These are phyloP conservation scores for Colletotrichum graminicola DNA, from an alignment of 2,329 filamentous ascomycete species.

Conservation along the genomic window DNA sequence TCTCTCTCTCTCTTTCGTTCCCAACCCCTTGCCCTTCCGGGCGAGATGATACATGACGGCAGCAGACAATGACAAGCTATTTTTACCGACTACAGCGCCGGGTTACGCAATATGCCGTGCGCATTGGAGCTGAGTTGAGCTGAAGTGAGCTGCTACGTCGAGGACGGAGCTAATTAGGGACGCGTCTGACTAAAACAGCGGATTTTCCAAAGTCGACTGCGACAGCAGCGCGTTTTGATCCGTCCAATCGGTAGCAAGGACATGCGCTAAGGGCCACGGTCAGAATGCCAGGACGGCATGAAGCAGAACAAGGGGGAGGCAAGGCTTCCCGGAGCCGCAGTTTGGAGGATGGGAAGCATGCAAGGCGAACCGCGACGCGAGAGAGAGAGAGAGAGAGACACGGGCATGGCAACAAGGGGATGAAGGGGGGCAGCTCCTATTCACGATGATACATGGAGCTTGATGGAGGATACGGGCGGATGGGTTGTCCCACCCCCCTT, in stretches of 20 bases:
- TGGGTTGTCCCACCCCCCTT: not conserved
- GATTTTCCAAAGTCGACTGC: constrained; percentile 14
- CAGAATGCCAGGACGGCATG: constrained; percentile 36
- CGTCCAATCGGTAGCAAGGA: constrained; percentile 12
- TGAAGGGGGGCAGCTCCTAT: not conserved
- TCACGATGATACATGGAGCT: not conserved
- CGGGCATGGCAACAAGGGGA: constrained; percentile 29
- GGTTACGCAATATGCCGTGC: constrained; percentile 4
- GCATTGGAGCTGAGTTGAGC: constrained; percentile 19
- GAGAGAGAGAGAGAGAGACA: constrained; percentile 10
- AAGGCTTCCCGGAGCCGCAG: not conserved
- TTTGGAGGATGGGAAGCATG: constrained; percentile 4
- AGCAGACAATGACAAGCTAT: constrained; percentile 16
- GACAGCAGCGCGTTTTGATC: constrained; percentile 31
- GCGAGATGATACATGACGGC: not conserved
- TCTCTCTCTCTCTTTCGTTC: not conserved
- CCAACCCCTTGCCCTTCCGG: not conserved
- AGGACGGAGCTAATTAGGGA: constrained; percentile 11
- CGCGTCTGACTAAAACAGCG: constrained; percentile 20
- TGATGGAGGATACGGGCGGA: constrained; percentile 21
- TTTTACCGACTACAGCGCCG: constrained; percentile 17
- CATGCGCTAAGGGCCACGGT: constrained; percentile 26
- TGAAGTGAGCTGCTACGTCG: not conserved
- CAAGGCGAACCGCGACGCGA: not conserved
- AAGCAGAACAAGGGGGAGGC: constrained; percentile 19